phyloP scores from a whole-genome alignment of 176 grass and related monocot genomes.

The Cymbopogon citratus region DNA sequence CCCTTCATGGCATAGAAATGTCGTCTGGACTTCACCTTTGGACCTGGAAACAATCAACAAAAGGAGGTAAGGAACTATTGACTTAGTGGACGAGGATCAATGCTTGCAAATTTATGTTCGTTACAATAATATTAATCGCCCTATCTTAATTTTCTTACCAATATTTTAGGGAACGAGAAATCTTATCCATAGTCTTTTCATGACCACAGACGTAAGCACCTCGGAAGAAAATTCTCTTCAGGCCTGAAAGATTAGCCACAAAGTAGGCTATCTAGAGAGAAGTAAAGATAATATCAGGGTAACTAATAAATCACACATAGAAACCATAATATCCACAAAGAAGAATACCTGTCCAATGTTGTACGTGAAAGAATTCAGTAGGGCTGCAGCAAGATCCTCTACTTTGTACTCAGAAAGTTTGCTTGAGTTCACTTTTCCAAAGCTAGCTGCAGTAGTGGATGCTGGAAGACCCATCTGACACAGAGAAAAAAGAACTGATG shows the following conservation, averaged over 20 bases:
- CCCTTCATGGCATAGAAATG: slow-evolving; percentile 91
- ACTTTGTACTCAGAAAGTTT: slow-evolving; percentile 85
- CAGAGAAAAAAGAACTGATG: slow-evolving; percentile 29
- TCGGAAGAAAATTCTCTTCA: slow-evolving; percentile 94
- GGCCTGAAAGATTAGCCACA: slow-evolving; percentile 89
- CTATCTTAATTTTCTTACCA: slow-evolving; percentile 49
- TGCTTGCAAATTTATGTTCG: neutral
- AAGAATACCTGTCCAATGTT: slow-evolving; percentile 89
- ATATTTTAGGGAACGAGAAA: slow-evolving; percentile 89
- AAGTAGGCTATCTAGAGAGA: slow-evolving; percentile 85
- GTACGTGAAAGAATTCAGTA: slow-evolving; percentile 89
- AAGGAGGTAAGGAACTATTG: neutral
- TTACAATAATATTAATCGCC: neutral
- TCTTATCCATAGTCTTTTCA: slow-evolving; percentile 94
- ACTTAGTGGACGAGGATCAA: neutral
- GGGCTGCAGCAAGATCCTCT: slow-evolving; percentile 90
- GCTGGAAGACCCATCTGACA: slow-evolving; percentile 89
- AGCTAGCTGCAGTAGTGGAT: slow-evolving; percentile 89
- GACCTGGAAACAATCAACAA: slow-evolving; percentile 51
- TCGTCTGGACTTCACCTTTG: slow-evolving; percentile 96
- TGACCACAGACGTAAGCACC: slow-evolving; percentile 94
- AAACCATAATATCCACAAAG: neutral
- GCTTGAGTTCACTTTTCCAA: slow-evolving; percentile 90
- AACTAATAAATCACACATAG: neutral
- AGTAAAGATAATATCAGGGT: neutral